These are phyloP conservation scores for Kodamaea sagamina DNA, from an alignment of 805 yeast genomes.

Conservation along the genomic window DNA sequence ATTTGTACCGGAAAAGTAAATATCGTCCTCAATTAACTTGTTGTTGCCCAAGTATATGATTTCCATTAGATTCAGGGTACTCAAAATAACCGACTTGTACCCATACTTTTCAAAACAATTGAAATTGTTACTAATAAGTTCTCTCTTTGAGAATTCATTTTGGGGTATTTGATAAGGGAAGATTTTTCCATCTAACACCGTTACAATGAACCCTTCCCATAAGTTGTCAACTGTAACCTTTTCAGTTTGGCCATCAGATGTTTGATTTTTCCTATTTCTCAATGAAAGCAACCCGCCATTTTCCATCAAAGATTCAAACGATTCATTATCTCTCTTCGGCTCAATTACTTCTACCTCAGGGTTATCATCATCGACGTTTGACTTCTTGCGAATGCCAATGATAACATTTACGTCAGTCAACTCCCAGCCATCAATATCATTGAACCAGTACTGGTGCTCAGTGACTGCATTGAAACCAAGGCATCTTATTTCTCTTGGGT, in stretches of 20 bases:
- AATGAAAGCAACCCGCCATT: conserved; percentile 23
- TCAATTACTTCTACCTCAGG: conserved; percentile 20
- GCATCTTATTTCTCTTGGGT: conserved; percentile 87
- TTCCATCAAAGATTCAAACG: conserved; percentile 12
- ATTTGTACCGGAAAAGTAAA: conserved; percentile 45
- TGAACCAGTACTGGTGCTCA: conserved; percentile 69
- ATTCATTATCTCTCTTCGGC: neutral
- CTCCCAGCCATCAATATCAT: conserved; percentile 75
- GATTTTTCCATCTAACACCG: conserved; percentile 63
- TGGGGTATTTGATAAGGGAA: conserved; percentile 57
- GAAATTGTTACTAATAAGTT: conserved; percentile 51
- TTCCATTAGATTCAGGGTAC: conserved; percentile 72
- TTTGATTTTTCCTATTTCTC: conserved; percentile 17
- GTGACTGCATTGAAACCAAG: conserved; percentile 75
- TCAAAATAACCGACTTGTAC: conserved; percentile 71
- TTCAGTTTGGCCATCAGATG: neutral
- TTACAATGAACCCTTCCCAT: conserved; percentile 84
- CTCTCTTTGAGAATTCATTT: conserved; percentile 30
- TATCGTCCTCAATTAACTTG: conserved; percentile 63
- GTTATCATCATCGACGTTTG: conserved; percentile 20
- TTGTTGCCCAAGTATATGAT: conserved; percentile 76
- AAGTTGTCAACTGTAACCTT: conserved; percentile 14
- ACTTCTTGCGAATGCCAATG: conserved; percentile 54
- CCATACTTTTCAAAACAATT: conserved; percentile 73
- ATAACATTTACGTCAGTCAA: conserved; percentile 74